Conservation (phyloP, 805 yeast genomes). For the Torulaspora quercuum region DNA sequence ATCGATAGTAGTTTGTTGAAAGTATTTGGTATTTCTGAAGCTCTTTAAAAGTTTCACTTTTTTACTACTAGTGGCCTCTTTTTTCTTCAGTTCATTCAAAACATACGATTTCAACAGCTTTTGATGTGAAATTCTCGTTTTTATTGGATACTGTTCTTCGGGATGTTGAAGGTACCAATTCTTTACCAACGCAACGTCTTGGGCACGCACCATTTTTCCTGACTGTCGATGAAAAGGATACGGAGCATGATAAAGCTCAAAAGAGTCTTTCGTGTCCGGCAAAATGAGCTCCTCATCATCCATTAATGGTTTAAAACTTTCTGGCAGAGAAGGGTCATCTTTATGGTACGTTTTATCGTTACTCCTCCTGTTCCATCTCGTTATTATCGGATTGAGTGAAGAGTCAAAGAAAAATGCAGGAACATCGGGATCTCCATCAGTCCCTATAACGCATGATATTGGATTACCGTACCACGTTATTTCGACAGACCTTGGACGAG, state of each 20-base stretch:
- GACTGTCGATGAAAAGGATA: constrained; percentile 76
- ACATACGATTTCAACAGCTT: constrained; percentile 77
- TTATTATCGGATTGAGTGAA: constrained; percentile 52
- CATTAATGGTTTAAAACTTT: constrained; percentile 51
- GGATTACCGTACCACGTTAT: constrained; percentile 65
- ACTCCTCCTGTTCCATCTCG: constrained; percentile 14
- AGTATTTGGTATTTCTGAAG: constrained; percentile 75
- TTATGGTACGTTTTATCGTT: constrained; percentile 39
- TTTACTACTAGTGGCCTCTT: constrained; percentile 42
- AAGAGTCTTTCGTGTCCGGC: constrained; percentile 51
- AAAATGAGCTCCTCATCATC: constrained; percentile 44
- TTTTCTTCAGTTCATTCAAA: constrained; percentile 61
- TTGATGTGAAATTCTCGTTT: constrained; percentile 84
- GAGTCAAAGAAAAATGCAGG: constrained; percentile 58
- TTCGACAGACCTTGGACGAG: constrained; percentile 63
- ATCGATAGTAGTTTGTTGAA: constrained; percentile 87
- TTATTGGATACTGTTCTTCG: constrained; percentile 58
- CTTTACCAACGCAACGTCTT: constrained; percentile 84
- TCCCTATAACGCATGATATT: constrained; percentile 45
- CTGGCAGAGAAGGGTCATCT: constrained; percentile 34
- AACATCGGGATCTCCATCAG: constrained; percentile 45
- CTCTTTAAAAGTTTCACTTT: constrained; percentile 60
- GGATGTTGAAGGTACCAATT: constrained; percentile 76
- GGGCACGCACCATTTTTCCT: constrained; percentile 73
- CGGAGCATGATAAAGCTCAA: constrained; percentile 76